Conservation (phyloP, 345 rosid species). For the Eucalyptus pumila region DNA sequence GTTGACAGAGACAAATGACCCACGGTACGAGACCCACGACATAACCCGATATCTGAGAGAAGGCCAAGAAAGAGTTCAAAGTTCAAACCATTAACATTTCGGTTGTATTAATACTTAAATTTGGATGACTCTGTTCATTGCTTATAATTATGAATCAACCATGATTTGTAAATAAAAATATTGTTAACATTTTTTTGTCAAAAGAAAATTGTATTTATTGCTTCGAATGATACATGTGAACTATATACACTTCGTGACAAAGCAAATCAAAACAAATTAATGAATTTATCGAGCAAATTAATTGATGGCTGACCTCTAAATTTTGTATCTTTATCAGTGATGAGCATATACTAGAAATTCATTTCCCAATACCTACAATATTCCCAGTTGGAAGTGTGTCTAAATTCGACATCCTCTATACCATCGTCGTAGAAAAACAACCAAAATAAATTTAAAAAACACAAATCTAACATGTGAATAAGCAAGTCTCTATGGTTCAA, state of each 20-base stretch:
- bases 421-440: too few relatives aligned
- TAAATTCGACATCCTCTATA: too few relatives aligned
- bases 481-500: too few relatives aligned
- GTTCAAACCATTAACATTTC: background rate
- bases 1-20: background rate
- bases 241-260: background rate
- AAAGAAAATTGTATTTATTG: too few relatives aligned
- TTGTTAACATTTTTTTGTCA: background rate
- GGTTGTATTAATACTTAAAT: background rate
- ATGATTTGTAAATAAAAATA: background rate
- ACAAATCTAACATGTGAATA: background rate
- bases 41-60: background rate
- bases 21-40: background rate
- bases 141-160: background rate
- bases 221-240: background rate
- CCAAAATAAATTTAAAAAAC: too few relatives aligned
- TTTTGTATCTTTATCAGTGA: background rate
- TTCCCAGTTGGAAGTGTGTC: too few relatives aligned
- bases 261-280: background rate
- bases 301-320: accelerated
- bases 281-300: too few relatives aligned
- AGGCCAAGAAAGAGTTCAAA: background rate
- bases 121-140: background rate
- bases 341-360: too few relatives aligned
- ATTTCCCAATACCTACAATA: too few relatives aligned